Evolutionary conservation across 345 rosid genomes (phyloP).

Genomic region (Theobroma cacao): DNA sequence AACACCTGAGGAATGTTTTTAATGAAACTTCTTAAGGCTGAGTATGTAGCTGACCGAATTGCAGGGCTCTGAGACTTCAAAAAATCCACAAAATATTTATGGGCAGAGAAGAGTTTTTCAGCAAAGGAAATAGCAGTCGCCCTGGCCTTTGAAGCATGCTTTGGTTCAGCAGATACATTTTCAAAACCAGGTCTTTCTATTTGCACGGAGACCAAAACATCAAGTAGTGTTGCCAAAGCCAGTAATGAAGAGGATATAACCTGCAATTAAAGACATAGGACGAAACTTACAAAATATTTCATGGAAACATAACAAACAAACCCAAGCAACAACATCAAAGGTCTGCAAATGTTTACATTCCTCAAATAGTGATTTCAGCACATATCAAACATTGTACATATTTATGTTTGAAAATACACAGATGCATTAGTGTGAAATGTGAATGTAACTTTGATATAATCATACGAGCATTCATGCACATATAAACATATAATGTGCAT

Average conservation of each 20-base stretch:
- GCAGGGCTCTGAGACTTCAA: conserved; percentile 68
- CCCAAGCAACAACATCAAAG: not conserved
- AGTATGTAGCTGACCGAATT: conserved; percentile 77
- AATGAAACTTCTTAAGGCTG: conserved; percentile 64
- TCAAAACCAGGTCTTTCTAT: conserved; percentile 62
- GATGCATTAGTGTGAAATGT: not conserved
- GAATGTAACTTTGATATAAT: not conserved
- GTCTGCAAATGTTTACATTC: not conserved
- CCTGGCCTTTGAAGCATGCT: conserved; percentile 77
- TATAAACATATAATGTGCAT: not conserved
- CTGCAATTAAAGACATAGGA: conserved; percentile 42
- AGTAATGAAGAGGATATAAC: conserved; percentile 78
- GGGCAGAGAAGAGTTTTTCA: conserved; percentile 67
- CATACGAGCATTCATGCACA: not conserved
- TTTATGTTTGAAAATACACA: not conserved
- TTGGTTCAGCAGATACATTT: conserved; percentile 49
- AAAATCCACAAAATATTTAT: conserved; percentile 74
- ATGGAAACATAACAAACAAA: conserved; percentile 3
- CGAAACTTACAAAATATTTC: not conserved
- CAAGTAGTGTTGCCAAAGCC: conserved; percentile 86
- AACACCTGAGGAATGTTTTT: conserved; percentile 70
- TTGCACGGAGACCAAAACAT: conserved; percentile 52
- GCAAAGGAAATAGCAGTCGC: conserved; percentile 60
- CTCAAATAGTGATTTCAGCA: too few relatives aligned
- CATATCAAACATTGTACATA: not conserved